Conservation (phyloP, 2,329 filamentous ascomycete species). For the Arachnopeziza araneosa region DNA sequence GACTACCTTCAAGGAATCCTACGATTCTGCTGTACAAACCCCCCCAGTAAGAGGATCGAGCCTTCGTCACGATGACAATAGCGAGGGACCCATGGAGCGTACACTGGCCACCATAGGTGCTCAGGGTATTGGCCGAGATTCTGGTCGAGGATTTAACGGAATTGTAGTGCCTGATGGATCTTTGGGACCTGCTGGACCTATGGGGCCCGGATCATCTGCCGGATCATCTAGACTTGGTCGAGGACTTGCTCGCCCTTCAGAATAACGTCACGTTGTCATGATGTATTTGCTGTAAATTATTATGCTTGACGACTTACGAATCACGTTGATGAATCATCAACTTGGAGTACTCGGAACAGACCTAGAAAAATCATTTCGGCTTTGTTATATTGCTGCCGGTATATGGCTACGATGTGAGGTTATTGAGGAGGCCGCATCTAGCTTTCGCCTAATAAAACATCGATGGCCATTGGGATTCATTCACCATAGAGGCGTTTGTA, state of each 20-base stretch:
- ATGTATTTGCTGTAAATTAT: background rate
- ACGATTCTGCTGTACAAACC: background rate
- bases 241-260: too few species aligned
- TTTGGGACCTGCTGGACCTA: background rate
- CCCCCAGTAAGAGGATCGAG: background rate
- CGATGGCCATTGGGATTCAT: too few species aligned
- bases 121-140: too few species aligned
- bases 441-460: too few species aligned
- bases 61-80: background rate
- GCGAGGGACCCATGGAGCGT: background rate
- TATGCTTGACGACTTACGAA: background rate
- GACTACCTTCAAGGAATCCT: background rate
- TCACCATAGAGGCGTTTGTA: too few species aligned
- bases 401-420: background rate
- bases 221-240: too few species aligned
- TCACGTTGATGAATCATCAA: background rate
- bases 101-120: too few species aligned
- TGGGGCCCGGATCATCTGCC: too few species aligned
- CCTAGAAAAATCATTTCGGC: background rate
- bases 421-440: background rate
- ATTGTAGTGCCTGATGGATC: background rate
- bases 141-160: too few species aligned
- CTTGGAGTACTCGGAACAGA: background rate
- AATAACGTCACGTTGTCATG: too few species aligned
- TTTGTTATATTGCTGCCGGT: background rate